phyloP scores from a whole-genome alignment of 257 asterid genomes.

The Thymus mandschuricus region DNA sequence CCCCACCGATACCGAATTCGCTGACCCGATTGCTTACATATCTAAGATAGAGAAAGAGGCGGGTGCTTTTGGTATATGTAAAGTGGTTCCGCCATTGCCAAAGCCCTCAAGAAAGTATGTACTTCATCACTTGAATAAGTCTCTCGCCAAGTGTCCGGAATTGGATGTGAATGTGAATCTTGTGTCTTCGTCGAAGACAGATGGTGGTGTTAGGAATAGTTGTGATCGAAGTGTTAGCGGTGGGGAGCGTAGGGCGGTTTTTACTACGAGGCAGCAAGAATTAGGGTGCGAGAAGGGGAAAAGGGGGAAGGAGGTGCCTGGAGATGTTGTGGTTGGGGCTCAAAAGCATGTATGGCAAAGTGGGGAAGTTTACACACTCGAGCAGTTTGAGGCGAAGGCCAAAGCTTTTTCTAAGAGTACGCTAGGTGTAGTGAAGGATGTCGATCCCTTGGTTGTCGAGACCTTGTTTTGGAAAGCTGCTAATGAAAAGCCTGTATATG shows the following conservation, averaged over 20 bases:
- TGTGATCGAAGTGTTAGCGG: constrained; percentile 32
- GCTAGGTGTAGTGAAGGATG: constrained; percentile 73
- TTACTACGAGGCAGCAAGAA: constrained; percentile 94
- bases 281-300: constrained; percentile 72
- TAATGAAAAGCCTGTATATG: constrained; percentile 79
- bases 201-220: constrained; percentile 39
- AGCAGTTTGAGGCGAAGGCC: constrained; percentile 89
- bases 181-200: constrained; percentile 33
- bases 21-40: constrained; percentile 97
- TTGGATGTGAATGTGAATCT: constrained; percentile 60
- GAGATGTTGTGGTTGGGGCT: constrained; percentile 44
- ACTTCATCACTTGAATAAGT: constrained; percentile 75
- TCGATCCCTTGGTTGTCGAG: constrained; percentile 75
- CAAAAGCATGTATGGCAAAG: constrained; percentile 97
- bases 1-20: constrained; percentile 95
- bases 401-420: constrained; percentile 74
- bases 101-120: constrained; percentile 89
- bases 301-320: constrained; percentile 50
- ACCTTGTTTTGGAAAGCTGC: constrained; percentile 92
- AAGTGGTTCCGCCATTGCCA: constrained; percentile 92
- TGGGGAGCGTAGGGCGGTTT: constrained; percentile 67
- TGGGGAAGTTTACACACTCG: constrained; percentile 89
- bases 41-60: constrained; percentile 97
- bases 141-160: constrained; percentile 84
- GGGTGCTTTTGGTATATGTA: constrained; percentile 93